Conservation (phyloP, 371 early-diverging fungal genomes). For the Syncephalis fuscata region DNA sequence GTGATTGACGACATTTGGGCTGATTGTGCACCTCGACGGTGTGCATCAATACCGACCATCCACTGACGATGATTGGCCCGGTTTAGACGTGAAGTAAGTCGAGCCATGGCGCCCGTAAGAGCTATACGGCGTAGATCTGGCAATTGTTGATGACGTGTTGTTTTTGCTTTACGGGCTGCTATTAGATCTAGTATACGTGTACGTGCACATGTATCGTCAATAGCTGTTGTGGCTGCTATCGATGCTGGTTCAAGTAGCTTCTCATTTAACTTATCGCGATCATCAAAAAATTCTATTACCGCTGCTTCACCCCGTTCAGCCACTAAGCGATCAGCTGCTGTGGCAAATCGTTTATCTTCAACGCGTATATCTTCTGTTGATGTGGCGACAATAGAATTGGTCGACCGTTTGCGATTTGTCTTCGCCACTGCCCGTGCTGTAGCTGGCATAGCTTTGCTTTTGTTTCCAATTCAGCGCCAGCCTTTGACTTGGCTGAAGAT, state of each 20-base stretch:
- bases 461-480: too few relatives aligned
- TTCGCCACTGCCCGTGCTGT: too few relatives aligned
- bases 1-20: neutral
- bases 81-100: constrained; percentile 25
- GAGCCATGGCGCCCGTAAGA: constrained; percentile 5
- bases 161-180: neutral
- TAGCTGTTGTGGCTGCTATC: neutral
- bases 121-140: neutral
- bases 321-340: too few relatives aligned
- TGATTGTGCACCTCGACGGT: constrained; percentile 1
- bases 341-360: too few relatives aligned
- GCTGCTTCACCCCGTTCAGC: too few relatives aligned
- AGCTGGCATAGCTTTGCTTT: too few relatives aligned
- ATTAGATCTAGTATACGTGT: neutral
- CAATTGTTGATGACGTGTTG: neutral
- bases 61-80: constrained; percentile 45
- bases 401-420: too few relatives aligned
- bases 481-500: too few relatives aligned
- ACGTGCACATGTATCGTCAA: neutral
- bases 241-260: neutral
- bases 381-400: too few relatives aligned
- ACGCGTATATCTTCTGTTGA: too few relatives aligned
- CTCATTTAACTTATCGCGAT: neutral
- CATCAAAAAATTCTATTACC: too few relatives aligned
- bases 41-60: constrained; percentile 33